Percentiles rank a stretch among this genome's conserved stretches.
Evolutionary conservation across 164 flowering plant genomes (phyloP).

Genomic region (Macadamia integrifolia): DNA sequence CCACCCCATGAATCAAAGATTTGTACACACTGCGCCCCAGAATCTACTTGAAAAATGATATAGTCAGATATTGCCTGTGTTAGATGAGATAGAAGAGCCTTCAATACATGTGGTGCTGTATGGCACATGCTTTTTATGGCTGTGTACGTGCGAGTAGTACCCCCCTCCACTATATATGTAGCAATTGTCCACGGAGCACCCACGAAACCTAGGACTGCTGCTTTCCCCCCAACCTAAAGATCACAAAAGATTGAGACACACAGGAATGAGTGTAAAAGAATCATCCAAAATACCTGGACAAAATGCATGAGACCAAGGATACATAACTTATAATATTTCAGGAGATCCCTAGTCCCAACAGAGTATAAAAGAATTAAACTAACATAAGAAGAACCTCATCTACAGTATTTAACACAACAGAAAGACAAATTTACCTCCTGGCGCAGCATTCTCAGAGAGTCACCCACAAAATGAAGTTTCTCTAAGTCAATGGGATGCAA

Average conservation of each 20-base stretch:
- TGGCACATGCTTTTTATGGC: constrained; percentile 93
- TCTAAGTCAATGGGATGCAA: constrained; percentile 84
- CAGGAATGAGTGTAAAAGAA: background rate
- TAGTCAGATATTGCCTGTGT: constrained; percentile 79
- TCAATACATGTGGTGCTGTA: constrained; percentile 76
- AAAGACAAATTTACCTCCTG: constrained; percentile 50
- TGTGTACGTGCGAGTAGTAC: constrained; percentile 86
- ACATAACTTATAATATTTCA: background rate
- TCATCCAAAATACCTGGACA: background rate
- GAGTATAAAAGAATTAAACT: background rate
- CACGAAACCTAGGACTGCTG: constrained; percentile 95
- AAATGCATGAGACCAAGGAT: background rate
- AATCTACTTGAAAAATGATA: constrained; percentile 71
- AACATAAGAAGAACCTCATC: no score
- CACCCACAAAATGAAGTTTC: constrained; percentile 79
- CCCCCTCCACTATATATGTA: constrained; percentile 92
- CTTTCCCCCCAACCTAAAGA: constrained; percentile 66
- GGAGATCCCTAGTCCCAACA: no score
- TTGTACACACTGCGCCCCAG: constrained; percentile 95
- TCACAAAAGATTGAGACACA: constrained; percentile 3
- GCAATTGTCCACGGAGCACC: constrained; percentile 99
- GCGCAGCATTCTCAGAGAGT: constrained; percentile 76
- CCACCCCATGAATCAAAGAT: constrained; percentile 99
- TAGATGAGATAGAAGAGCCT: constrained; percentile 79
- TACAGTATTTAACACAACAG: no score